Percentiles rank a stretch among this genome's conserved stretches.
Conservation (phyloP, 2,329 filamentous ascomycete species). For the Diaporthe sp. region DNA sequence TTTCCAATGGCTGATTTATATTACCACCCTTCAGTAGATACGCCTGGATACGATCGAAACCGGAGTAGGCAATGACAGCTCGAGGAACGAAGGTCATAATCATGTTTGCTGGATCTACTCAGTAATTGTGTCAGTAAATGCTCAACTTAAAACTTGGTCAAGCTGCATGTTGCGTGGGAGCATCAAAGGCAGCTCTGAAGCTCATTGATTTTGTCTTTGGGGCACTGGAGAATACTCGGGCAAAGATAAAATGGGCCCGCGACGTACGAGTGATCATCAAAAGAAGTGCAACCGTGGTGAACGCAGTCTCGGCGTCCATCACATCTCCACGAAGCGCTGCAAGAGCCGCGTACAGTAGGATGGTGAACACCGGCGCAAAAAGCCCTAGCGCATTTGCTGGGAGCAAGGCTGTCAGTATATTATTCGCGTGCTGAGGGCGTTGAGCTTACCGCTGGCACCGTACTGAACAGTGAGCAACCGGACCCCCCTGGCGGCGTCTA, state of each 20-base stretch:
- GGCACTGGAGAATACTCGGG: not conserved
- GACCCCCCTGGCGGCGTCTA: conserved; percentile 45
- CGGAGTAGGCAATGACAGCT: conserved; percentile 44
- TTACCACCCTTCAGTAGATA: conserved; percentile 40
- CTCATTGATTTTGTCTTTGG: not conserved
- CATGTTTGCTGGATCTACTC: conserved; percentile 52
- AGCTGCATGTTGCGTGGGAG: not conserved
- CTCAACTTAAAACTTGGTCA: not conserved
- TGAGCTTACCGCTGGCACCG: conserved; percentile 50
- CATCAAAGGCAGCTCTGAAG: too few species aligned
- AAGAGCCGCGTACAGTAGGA: conserved; percentile 48
- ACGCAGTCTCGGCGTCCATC: conserved; percentile 50
- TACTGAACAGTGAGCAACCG: conserved; percentile 54
- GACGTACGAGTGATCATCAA: conserved; percentile 46
- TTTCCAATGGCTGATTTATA: not conserved
- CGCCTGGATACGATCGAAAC: conserved; percentile 50
- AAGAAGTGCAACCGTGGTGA: conserved; percentile 52
- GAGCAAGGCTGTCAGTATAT: conserved; percentile 7
- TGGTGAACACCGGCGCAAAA: conserved; percentile 51
- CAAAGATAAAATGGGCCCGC: not conserved
- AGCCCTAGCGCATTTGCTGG: conserved; percentile 54
- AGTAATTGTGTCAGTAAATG: not conserved
- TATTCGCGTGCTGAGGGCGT: not conserved
- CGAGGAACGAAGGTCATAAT: conserved; percentile 53
- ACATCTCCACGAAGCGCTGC: conserved; percentile 35